Conservation (phyloP, 2,329 filamentous ascomycete species). For the Dactylonectria estremocensis region DNA sequence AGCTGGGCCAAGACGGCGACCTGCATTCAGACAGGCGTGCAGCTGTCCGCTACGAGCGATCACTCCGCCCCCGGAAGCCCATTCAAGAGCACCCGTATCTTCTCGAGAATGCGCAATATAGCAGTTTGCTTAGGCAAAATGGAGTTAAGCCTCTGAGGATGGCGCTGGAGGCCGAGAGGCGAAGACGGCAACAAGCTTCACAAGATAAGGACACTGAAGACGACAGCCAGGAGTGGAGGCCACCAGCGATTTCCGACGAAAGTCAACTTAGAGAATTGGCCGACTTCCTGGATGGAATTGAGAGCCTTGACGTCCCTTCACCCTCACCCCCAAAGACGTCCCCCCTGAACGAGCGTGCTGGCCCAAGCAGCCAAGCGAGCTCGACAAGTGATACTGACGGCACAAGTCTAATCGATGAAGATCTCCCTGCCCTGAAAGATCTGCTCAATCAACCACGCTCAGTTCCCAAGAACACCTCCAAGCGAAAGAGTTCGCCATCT, state of each 20-base stretch:
- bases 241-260: slow-evolving; percentile 53
- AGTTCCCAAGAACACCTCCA: slow-evolving; percentile 34
- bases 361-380: slow-evolving; percentile 54
- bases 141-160: slow-evolving; percentile 69
- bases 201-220: slow-evolving; percentile 68
- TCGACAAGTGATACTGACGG: slow-evolving; percentile 55
- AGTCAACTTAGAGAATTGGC: slow-evolving; percentile 50
- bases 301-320: slow-evolving; percentile 44
- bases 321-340: slow-evolving; percentile 52
- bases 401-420: slow-evolving; percentile 56
- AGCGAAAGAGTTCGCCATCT: slow-evolving; percentile 44
- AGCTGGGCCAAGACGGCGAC: slow-evolving; percentile 34
- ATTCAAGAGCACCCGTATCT: slow-evolving; percentile 74
- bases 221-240: slow-evolving; percentile 62
- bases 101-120: slow-evolving; percentile 70
- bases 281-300: slow-evolving; percentile 36
- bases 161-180: slow-evolving; percentile 49
- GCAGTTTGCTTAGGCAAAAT: slow-evolving; percentile 66
- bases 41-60: slow-evolving; percentile 60
- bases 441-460: slow-evolving; percentile 45
- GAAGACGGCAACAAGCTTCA: slow-evolving; percentile 59
- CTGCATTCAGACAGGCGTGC: slow-evolving; percentile 45
- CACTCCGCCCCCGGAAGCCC: slow-evolving; percentile 71
- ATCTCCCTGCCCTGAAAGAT: slow-evolving; percentile 57
- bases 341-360: slow-evolving; percentile 42